phyloP scores from a whole-genome alignment of 352 stramenopile species.

The Peronospora destructor region DNA sequence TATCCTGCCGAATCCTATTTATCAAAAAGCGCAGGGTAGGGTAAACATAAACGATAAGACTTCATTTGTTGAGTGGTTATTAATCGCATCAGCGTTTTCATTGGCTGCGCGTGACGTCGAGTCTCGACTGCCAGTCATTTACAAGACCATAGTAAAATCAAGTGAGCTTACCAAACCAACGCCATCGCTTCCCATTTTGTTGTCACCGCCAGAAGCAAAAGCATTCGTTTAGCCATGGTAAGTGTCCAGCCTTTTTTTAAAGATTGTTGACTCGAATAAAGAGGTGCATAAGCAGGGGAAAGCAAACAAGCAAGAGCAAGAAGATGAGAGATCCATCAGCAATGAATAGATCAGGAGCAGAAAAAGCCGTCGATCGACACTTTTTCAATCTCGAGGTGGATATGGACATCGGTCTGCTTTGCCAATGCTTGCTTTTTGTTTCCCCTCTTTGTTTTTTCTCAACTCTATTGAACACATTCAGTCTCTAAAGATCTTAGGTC shows the following conservation, averaged over 20 bases:
- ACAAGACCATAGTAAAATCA: slow-evolving; percentile 48
- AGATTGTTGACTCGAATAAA: no score
- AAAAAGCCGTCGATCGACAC: neutral
- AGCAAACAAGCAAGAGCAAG: neutral
- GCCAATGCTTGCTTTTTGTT: neutral
- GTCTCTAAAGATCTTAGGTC: neutral
- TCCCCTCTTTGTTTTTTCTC: neutral
- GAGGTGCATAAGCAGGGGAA: neutral
- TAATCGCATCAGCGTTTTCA: slow-evolving; percentile 25
- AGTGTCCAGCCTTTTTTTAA: slow-evolving; percentile 20
- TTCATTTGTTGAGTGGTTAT: slow-evolving; percentile 23
- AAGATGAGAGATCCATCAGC: neutral
- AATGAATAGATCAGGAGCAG: slow-evolving; percentile 10
- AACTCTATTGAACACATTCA: neutral
- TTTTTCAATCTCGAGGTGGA: neutral
- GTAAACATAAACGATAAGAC: neutral
- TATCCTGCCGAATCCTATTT: neutral
- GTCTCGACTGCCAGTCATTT: slow-evolving; percentile 82
- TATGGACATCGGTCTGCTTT: neutral
- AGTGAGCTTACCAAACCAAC: slow-evolving; percentile 33
- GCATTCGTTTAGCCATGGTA: slow-evolving; percentile 78
- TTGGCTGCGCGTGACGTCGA: slow-evolving; percentile 29
- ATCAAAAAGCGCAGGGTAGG: neutral
- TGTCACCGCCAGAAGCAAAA: slow-evolving; percentile 81
- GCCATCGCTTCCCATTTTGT: slow-evolving; percentile 48